Percentiles rank a stretch among this genome's conserved stretches.
These are phyloP conservation scores for Pyrenochaeta sp. DNA, from an alignment of 2,329 filamentous ascomycete genomes.

Conservation along the genomic window DNA sequence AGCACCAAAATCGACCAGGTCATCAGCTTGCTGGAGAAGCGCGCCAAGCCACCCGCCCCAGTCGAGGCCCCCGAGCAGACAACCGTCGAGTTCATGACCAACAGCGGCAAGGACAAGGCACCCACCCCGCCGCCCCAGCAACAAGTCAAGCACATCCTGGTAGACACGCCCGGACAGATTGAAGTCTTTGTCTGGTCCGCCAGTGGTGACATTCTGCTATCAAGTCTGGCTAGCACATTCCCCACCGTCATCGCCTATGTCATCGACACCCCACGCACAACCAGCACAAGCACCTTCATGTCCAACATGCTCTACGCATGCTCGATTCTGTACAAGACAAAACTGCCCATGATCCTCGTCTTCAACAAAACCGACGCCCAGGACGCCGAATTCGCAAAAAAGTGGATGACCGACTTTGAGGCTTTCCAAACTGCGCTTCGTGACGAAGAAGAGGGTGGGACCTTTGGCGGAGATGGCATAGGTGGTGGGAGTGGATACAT, in stretches of 20 bases:
- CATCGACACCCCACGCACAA: constrained; percentile 93
- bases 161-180: constrained; percentile 97
- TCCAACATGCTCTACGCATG: constrained; percentile 99
- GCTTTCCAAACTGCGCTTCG: constrained; percentile 87
- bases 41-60: constrained; percentile 65
- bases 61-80: constrained; percentile 35
- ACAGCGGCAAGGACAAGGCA: constrained; percentile 36
- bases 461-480: constrained; percentile 75
- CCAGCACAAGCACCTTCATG: constrained; percentile 97
- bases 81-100: constrained; percentile 47
- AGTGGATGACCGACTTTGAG: constrained; percentile 99
- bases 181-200: constrained; percentile 99
- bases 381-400: constrained; percentile 87
- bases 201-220: constrained; percentile 90
- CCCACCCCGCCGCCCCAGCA: constrained; percentile 57
- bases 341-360: constrained; percentile 96
- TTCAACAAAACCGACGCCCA: constrained; percentile 99
- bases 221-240: constrained; percentile 90
- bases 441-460: constrained; percentile 79
- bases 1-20: constrained; percentile 98
- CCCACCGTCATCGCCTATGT: constrained; percentile 97
- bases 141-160: constrained; percentile 78
- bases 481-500: constrained; percentile 88
- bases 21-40: constrained; percentile 86
- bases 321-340: constrained; percentile 98